Base-by-base conservation (phyloP, 768 basidiomycete genomes). In the Suillus occidentalis region DNA sequence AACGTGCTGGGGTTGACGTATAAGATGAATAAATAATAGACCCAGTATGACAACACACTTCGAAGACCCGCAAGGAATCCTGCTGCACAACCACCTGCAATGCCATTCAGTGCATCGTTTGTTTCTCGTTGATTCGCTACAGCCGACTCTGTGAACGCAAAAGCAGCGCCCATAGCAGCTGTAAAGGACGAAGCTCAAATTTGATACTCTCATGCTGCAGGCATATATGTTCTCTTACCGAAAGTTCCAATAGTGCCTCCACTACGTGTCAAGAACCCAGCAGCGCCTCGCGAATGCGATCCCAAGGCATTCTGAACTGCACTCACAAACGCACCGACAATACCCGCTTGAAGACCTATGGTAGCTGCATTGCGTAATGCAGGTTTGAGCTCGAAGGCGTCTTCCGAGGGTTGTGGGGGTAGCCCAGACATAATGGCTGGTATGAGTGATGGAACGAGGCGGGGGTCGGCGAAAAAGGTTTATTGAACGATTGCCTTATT, bases 181-280 rank as follows among this genome's bases (percentile, higher is more conserved):
- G 62, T 31, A 62, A 63, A 43, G 65, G 62, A 42, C 31, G 63
- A n/a, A 64, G 59, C 37, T 56, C 61, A 57, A 34, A 25, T 18
- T 20, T 8, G 52, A 37, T 34, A 39, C 40, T 34, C 10, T 4
- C 2, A 22, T 43, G 28, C 28, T 61, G 28, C 60, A 50, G 10
- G 57, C 10, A 4, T 6, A 25, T 39, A 31, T 14, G 47, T 28
- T 13, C 25, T 80, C 89, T 71, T 61, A 97, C 96, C 91, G 72
- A 97, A 97, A 76, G 94, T 87, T 13, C 92, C 95, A 74, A 97
- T 94, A 4, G 95, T 93, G 40, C 91, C 87, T 64, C 95, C 95
- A 39, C 89, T 92, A 68, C 95, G 83, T 61, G 94, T 94, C 70
- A 95, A 73, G 76, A 97, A 87, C 70, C 95, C 95, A 78, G 89